A percentile compares a stretch with the other conserved stretches of the same genome.
Evolutionary conservation across 2,329 filamentous ascomycete species (phyloP).

Genomic region (Colletotrichum salicis): DNA sequence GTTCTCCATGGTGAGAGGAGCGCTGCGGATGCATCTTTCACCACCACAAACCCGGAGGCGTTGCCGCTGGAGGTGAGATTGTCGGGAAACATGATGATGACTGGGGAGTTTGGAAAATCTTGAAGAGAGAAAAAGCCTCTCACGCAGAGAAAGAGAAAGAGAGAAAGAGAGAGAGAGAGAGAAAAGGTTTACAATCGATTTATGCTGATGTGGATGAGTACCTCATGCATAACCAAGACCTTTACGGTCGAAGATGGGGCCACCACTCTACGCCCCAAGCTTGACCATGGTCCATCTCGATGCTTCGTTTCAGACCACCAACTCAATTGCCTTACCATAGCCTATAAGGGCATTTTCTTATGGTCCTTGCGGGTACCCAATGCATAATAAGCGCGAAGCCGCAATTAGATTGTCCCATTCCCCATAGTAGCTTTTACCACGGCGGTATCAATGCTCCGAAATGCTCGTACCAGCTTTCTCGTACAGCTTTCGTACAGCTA

Average conservation of each 20-base stretch:
- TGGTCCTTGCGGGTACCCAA: background rate
- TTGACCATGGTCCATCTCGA: constrained; percentile 1
- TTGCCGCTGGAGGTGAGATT: constrained; percentile 21
- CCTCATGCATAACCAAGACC: background rate
- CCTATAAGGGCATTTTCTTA: background rate
- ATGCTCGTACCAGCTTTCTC: background rate
- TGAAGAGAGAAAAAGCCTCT: background rate
- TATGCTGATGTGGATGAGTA: constrained; percentile 4
- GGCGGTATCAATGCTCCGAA: background rate
- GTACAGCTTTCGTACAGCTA: too few relatives aligned
- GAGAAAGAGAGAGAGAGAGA: too few relatives aligned
- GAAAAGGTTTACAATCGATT: background rate
- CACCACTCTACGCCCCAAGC: constrained; percentile 8
- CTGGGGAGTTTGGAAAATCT: background rate
- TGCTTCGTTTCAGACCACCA: constrained; percentile 13
- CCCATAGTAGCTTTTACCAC: background rate
- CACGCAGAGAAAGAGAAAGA: background rate
- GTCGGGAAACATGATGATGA: constrained; percentile 22
- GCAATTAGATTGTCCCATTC: background rate
- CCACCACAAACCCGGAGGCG: constrained; percentile 77
- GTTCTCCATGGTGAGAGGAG: constrained; percentile 75
- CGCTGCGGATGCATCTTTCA: constrained; percentile 51
- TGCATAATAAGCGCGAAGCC: background rate
- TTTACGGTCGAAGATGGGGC: background rate
- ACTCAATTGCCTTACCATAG: background rate